Conservation (phyloP, 2,329 filamentous ascomycete genomes). For the Acrocalymma vagum region DNA sequence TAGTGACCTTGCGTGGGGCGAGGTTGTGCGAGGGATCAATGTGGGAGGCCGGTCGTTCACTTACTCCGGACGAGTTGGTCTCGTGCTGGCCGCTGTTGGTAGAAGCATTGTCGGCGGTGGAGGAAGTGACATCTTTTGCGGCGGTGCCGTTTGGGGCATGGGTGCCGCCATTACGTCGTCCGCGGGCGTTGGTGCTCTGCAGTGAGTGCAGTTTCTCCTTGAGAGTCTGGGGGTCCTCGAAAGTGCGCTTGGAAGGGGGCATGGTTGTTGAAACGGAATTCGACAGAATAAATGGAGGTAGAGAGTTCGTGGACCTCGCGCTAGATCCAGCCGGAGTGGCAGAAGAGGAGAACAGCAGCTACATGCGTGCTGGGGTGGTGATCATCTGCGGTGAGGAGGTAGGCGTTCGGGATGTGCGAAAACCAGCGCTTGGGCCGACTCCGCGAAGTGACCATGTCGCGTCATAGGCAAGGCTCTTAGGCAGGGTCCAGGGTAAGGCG, state of each 20-base stretch:
- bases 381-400: conserved; percentile 21
- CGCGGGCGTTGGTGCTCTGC: conserved; percentile 49
- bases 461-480: too few relatives aligned
- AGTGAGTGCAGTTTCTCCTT: conserved; percentile 54
- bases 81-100: conserved; percentile 46
- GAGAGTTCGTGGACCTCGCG: conserved; percentile 12
- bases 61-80: conserved; percentile 41
- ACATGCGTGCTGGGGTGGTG: conserved; percentile 19
- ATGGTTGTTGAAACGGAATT: conserved; percentile 26
- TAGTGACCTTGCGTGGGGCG: conserved; percentile 14
- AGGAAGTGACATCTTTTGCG: conserved; percentile 46
- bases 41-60: conserved; percentile 23
- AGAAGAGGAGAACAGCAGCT: conserved; percentile 10
- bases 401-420: too few relatives aligned
- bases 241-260: conserved; percentile 47
- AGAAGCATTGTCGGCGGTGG: conserved; percentile 43
- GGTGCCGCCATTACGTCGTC: conserved; percentile 42
- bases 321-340: conserved; percentile 20
- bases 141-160: conserved; percentile 40
- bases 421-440: too few relatives aligned
- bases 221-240: conserved; percentile 50
- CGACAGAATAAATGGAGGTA: conserved; percentile 7
- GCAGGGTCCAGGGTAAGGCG: too few relatives aligned
- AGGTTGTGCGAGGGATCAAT: conserved; percentile 4
- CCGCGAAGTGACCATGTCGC: too few relatives aligned